phyloP scores from a whole-genome alignment of 129 eudicot genomes.

The Flaveria bidentis region DNA sequence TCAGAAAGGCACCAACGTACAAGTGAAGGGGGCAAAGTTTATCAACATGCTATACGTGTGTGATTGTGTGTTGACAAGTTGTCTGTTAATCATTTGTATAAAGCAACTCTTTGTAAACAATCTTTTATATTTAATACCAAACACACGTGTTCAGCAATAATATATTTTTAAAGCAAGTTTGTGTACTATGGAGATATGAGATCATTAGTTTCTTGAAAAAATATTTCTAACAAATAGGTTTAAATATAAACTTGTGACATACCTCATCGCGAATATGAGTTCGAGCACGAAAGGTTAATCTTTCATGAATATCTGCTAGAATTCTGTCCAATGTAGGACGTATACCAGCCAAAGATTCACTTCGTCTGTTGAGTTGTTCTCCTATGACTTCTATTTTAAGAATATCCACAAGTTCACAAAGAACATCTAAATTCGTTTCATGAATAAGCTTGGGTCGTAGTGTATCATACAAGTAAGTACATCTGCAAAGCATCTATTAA shows the following conservation, averaged over 20 bases:
- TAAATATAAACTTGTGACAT: slow-evolving; percentile 13
- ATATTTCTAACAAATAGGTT: neutral
- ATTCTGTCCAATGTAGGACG: slow-evolving; percentile 93
- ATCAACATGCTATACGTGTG: no score
- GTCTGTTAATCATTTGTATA: neutral
- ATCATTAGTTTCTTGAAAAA: neutral
- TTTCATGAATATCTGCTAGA: slow-evolving; percentile 95
- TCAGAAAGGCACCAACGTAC: no score
- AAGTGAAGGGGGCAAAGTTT: neutral
- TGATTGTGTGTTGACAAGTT: neutral
- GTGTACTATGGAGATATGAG: neutral
- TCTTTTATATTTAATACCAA: neutral
- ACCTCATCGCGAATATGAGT: slow-evolving; percentile 98
- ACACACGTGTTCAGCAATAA: neutral
- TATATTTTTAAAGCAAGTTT: neutral
- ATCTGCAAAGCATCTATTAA: slow-evolving; percentile 54
- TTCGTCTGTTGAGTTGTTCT: slow-evolving; percentile 79
- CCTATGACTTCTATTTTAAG: slow-evolving; percentile 94
- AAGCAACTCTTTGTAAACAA: neutral
- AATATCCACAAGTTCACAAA: slow-evolving; percentile 97
- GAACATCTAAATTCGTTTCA: slow-evolving; percentile 86
- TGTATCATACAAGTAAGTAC: slow-evolving; percentile 85
- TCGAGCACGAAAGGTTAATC: slow-evolving; percentile 96
- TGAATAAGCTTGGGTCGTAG: slow-evolving; percentile 88
- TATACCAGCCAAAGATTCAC: slow-evolving; percentile 86